phyloP scores from a whole-genome alignment of 2,329 filamentous ascomycete species.

The Shiraia bambusicola region DNA sequence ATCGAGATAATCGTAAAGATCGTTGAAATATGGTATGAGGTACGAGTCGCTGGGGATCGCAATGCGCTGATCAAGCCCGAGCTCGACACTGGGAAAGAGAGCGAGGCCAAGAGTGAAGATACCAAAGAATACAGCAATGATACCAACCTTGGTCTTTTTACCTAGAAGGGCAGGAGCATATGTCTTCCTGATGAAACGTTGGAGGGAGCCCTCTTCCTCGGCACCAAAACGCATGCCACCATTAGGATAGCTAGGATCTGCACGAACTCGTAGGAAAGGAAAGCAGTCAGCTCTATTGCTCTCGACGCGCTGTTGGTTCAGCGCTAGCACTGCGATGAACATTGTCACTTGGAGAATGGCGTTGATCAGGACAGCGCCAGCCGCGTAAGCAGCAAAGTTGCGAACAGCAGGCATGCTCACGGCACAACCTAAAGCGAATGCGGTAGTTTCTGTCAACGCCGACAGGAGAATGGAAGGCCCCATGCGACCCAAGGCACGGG shows the following conservation, averaged over 20 bases:
- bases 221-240: conserved; percentile 67
- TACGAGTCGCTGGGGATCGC: conserved; percentile 94
- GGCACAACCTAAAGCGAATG: conserved; percentile 87
- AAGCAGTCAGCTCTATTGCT: conserved; percentile 87
- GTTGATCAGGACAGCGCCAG: conserved; percentile 95
- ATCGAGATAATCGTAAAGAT: conserved; percentile 89
- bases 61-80: conserved; percentile 92
- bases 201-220: conserved; percentile 79
- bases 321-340: conserved; percentile 86
- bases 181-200: conserved; percentile 83
- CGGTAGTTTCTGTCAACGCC: conserved; percentile 89
- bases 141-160: conserved; percentile 73
- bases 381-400: conserved; percentile 96
- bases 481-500: conserved; percentile 89
- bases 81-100: conserved; percentile 77
- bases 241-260: conserved; percentile 67
- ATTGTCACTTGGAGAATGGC: conserved; percentile 95
- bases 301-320: conserved; percentile 91
- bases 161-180: conserved; percentile 83
- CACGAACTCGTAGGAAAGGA: conserved; percentile 81
- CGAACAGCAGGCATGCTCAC: conserved; percentile 97
- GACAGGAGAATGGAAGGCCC: conserved; percentile 95
- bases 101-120: conserved; percentile 84
- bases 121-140: conserved; percentile 82
- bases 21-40: conserved; percentile 93